A percentile compares a stretch with the other conserved stretches of the same genome.
Conservation (phyloP, 1,139 yeast genomes). For the Candida freyschussii region DNA sequence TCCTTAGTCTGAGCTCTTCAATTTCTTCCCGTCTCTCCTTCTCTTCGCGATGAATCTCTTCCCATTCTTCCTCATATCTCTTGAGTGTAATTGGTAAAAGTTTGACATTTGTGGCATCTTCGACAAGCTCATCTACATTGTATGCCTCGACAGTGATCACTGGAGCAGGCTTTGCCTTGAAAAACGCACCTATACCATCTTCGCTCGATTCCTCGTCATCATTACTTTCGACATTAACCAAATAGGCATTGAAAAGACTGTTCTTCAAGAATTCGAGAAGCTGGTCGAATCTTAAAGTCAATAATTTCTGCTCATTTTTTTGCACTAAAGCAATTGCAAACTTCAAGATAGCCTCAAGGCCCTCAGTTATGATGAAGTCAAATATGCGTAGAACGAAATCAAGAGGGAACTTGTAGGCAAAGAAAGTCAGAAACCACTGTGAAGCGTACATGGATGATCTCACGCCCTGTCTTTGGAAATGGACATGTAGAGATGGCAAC, state of each 20-base stretch:
- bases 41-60: conserved; percentile 66
- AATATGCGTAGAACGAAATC: conserved; percentile 77
- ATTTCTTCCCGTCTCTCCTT: conserved; percentile 65
- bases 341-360: conserved; percentile 75
- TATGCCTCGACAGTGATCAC: conserved; percentile 38
- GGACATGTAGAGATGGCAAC: conserved; percentile 65
- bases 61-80: conserved; percentile 69
- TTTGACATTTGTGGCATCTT: conserved; percentile 69
- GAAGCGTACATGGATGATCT: conserved; percentile 91
- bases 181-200: conserved; percentile 14
- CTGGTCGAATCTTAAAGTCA: conserved; percentile 66
- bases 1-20: conserved; percentile 56
- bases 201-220: conserved; percentile 11
- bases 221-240: conserved; percentile 35
- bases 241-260: conserved; percentile 66
- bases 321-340: conserved; percentile 76
- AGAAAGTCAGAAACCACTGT: conserved; percentile 92
- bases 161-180: conserved; percentile 5
- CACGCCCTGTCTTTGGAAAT: conserved; percentile 78
- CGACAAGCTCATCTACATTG: conserved; percentile 68
- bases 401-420: conserved; percentile 89
- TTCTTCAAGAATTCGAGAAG: conserved; percentile 74
- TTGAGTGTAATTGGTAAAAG: conserved; percentile 67
- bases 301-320: conserved; percentile 54
- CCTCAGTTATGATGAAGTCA: conserved; percentile 85